Conservation (phyloP, 2,329 filamentous ascomycete species). For the Emmonsia crescens region DNA sequence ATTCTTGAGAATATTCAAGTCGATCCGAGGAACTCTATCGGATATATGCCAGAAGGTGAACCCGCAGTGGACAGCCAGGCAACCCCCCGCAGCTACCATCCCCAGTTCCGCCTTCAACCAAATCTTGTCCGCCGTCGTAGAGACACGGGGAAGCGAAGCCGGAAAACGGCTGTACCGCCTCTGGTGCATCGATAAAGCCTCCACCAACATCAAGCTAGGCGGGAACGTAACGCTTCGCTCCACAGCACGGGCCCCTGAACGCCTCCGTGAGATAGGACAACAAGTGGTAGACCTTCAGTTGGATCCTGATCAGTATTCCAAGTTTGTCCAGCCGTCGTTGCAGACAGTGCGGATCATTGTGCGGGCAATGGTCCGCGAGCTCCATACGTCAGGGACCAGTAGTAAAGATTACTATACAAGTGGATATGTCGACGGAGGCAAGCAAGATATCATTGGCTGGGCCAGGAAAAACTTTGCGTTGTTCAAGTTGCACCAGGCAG, state of each 20-base stretch:
- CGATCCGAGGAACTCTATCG: conserved; percentile 23
- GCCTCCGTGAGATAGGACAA: not conserved
- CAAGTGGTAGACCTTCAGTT: not conserved
- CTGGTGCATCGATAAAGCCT: conserved; percentile 34
- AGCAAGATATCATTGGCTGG: not conserved
- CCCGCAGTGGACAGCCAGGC: conserved; percentile 10
- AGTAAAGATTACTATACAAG: too few relatives aligned
- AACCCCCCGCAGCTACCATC: conserved; percentile 19
- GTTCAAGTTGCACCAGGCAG: not conserved
- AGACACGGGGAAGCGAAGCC: conserved; percentile 36
- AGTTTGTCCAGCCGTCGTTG: not conserved
- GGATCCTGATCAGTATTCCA: not conserved
- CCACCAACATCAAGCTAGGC: not conserved
- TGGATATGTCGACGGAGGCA: not conserved
- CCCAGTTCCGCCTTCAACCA: conserved; percentile 39
- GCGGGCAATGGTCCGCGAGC: not conserved
- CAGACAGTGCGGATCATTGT: not conserved
- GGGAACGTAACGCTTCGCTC: not conserved
- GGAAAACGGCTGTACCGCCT: conserved; percentile 40
- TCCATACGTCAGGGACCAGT: not conserved
- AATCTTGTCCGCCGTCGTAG: conserved; percentile 45
- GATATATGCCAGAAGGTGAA: conserved; percentile 18
- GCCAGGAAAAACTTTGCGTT: not conserved
- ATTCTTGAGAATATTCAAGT: conserved; percentile 22
- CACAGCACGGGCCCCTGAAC: not conserved